Evolutionary conservation across 1,139 yeast genomes (phyloP).

Genomic region (Debaryomyces fabryi): DNA sequence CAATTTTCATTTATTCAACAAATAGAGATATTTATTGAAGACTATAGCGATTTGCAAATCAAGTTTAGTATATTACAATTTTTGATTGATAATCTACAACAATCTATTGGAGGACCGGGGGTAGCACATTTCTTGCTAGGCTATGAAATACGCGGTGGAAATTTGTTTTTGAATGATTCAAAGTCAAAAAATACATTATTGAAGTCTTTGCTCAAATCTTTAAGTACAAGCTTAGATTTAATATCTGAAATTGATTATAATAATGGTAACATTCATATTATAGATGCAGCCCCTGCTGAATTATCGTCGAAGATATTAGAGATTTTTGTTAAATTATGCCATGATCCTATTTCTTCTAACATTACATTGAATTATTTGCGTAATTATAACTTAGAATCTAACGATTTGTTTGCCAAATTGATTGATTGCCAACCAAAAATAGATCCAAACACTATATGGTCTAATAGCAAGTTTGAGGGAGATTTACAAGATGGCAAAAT

Average conservation of each 20-base stretch:
- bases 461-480: slow-evolving; percentile 46
- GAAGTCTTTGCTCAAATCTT: slow-evolving; percentile 50
- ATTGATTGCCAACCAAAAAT: slow-evolving; percentile 59
- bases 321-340: slow-evolving; percentile 60
- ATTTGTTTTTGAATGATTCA: slow-evolving; percentile 22
- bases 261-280: slow-evolving; percentile 37
- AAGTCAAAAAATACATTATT: slow-evolving; percentile 49
- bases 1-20: slow-evolving; percentile 75
- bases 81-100: slow-evolving; percentile 51
- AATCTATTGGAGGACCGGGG: slow-evolving; percentile 46
- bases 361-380: slow-evolving; percentile 59
- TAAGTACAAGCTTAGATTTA: slow-evolving; percentile 49
- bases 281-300: slow-evolving; percentile 58
- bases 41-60: slow-evolving; percentile 34
- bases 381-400: slow-evolving; percentile 20
- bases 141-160: slow-evolving; percentile 45
- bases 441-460: slow-evolving; percentile 53
- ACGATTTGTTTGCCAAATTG: slow-evolving; percentile 54
- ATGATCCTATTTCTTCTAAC: slow-evolving; percentile 55
- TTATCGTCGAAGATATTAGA: slow-evolving; percentile 61
- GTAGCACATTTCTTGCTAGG: slow-evolving; percentile 81
- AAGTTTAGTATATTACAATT: slow-evolving; percentile 64
- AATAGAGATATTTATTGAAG: slow-evolving; percentile 48
- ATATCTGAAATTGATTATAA: slow-evolving; percentile 41
- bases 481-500: slow-evolving; percentile 28